These are phyloP conservation scores for Eucalyptus decipiens DNA, from an alignment of 345 rosid species.

Conservation along the genomic window DNA sequence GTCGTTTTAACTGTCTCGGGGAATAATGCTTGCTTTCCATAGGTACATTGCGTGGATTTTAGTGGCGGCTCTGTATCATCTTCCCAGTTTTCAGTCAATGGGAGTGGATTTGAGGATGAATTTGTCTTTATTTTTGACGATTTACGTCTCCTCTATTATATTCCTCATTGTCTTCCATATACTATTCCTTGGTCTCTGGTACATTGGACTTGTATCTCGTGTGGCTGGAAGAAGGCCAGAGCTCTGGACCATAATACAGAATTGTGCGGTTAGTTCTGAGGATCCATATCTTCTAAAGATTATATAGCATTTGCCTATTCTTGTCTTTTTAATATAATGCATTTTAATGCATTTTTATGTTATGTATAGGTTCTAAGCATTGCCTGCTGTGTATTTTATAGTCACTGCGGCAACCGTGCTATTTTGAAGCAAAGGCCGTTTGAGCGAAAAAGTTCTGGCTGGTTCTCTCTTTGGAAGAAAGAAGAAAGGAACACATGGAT, in stretches of 20 bases:
- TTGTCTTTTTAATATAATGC: background rate
- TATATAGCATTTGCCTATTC: background rate
- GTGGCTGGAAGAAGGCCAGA: slow-evolving; percentile 95
- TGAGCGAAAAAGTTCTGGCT: slow-evolving; percentile 37
- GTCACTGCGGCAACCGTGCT: slow-evolving; percentile 98
- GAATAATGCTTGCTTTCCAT: background rate
- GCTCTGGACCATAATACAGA: slow-evolving; percentile 84
- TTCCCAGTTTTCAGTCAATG: slow-evolving; percentile 99
- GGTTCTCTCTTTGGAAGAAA: slow-evolving; percentile 73
- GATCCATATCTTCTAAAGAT: background rate
- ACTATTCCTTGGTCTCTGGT: slow-evolving; percentile 85
- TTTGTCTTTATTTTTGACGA: slow-evolving; percentile 86
- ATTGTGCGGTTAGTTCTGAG: slow-evolving; percentile 69
- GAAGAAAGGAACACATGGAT: slow-evolving; percentile 62
- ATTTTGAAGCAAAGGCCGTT: slow-evolving; percentile 41
- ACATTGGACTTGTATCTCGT: slow-evolving; percentile 85
- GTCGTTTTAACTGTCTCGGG: background rate
- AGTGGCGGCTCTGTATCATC: slow-evolving; percentile 95
- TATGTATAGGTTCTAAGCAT: slow-evolving; percentile 77
- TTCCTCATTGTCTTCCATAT: slow-evolving; percentile 94
- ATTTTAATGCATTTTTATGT: background rate
- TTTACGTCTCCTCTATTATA: slow-evolving; percentile 69
- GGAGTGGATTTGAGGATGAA: slow-evolving; percentile 99
- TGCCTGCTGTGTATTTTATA: slow-evolving; percentile 96
- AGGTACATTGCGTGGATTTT: slow-evolving; percentile 99